Base-by-base conservation (phyloP, 225 moss, liverwort and hornwort genomes). In the Neckera pumila region DNA sequence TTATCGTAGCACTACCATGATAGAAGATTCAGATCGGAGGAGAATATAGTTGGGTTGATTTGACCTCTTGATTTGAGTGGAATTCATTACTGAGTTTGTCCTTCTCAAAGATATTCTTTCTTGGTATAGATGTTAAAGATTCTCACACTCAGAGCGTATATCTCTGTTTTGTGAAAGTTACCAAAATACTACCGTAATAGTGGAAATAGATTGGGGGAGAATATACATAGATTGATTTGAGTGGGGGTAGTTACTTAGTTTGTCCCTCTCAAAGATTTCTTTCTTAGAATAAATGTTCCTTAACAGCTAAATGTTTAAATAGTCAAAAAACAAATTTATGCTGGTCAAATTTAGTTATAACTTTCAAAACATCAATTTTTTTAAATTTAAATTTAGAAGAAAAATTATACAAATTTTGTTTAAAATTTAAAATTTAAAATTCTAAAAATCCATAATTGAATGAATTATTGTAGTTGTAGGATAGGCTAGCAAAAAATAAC, bases 1-100 rank as follows among this genome's bases (percentile, higher is more conserved):
- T 33, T 33, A 19, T 3, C 0, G 33, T 49, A 21, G 19, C 0
- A 3, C 1, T 4, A 6, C 4, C 2, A 36, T 36, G 3, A 77
- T 14, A 3, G 6, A 54, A 3, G 3, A 16, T 3, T n/a, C 56
- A 15, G 15, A 77, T 54, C 6, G 10, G 15, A 0, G 2, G 14
- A 36, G 1, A 51, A 54, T 54, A n/a, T 16, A 78, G 4, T 0
- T 77, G 0, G 25, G 2, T 36, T 36, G n/a, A 76, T 31, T 54
- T 23, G 14, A 76, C 36, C 2, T 12, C 14, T 53, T 76, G 6
- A 53, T 53, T 1, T 49, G 2, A 36, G 2, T 25, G 2, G 9
- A 2, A 9, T 51, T 14, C 3, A 2, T 6, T 14, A 31, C 1
- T 31, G 31, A 7, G 7, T 74, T 47, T 54, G 25, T 54, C 54